phyloP scores from a whole-genome alignment of 768 basidiomycete species.

The Tricholoma furcatifolium region DNA sequence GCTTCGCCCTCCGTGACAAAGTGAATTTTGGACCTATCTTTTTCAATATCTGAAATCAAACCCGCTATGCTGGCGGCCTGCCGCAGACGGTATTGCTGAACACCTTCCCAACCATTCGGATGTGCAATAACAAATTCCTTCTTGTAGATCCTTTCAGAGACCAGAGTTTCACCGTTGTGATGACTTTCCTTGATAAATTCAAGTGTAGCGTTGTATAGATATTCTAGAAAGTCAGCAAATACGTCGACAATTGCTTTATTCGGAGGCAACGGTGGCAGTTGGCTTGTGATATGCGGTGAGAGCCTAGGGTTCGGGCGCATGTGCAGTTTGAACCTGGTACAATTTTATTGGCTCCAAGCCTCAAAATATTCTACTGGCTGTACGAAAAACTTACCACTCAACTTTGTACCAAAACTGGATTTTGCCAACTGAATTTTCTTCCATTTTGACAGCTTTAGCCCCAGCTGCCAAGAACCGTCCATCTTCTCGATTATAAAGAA shows the following conservation, averaged over 20 bases:
- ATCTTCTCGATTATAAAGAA: slow-evolving; percentile 39
- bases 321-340: slow-evolving; percentile 29
- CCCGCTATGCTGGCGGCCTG: slow-evolving; percentile 44
- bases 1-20: slow-evolving; percentile 60
- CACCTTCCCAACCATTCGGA: slow-evolving; percentile 58
- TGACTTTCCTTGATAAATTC: slow-evolving; percentile 43
- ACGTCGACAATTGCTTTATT: slow-evolving; percentile 41
- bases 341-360: too few species aligned
- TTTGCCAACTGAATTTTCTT: slow-evolving; percentile 34
- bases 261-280: slow-evolving; percentile 39
- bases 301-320: slow-evolving; percentile 11
- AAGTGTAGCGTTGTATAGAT: slow-evolving; percentile 37
- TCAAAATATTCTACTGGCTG: slow-evolving; percentile 16
- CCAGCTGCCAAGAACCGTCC: slow-evolving; percentile 41
- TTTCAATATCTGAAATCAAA: slow-evolving; percentile 35
- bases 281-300: slow-evolving; percentile 17
- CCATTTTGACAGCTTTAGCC: slow-evolving; percentile 35
- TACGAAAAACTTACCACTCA: slow-evolving; percentile 36
- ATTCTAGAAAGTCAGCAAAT: slow-evolving; percentile 46
- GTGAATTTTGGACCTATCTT: slow-evolving; percentile 38
- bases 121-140: slow-evolving; percentile 51
- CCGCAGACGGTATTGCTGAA: slow-evolving; percentile 49
- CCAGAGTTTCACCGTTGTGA: slow-evolving; percentile 33
- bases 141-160: slow-evolving; percentile 36
- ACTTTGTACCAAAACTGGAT: slow-evolving; percentile 46